A percentile compares a stretch with the other conserved stretches of the same genome.
These are phyloP conservation scores for Ormosia emarginata DNA, from an alignment of 306 rosid species.

Conservation along the genomic window DNA sequence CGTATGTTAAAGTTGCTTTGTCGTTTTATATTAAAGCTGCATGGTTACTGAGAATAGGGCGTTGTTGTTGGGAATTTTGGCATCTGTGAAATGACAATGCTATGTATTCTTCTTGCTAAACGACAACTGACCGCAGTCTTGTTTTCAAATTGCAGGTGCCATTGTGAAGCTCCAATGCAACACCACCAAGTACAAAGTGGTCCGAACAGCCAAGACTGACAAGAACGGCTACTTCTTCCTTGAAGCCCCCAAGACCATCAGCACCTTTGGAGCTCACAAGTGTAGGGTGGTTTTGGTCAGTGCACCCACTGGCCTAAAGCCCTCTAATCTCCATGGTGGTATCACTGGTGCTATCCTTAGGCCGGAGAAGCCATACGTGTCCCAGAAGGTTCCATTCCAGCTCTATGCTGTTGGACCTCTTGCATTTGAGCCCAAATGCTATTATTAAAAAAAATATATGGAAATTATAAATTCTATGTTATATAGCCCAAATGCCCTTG, in stretches of 20 bases:
- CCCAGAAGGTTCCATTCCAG: constrained; percentile 39
- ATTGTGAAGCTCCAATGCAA: constrained; percentile 64
- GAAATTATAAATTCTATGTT: neutral
- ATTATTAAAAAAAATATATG: neutral
- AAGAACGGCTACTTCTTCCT: constrained; percentile 79
- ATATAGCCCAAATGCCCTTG: neutral
- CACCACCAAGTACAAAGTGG: constrained; percentile 50
- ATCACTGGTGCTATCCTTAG: constrained; percentile 42
- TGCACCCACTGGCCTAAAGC: constrained; percentile 41
- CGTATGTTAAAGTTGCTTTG: constrained; percentile 8
- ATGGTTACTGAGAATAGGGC: neutral
- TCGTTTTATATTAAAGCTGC: constrained; percentile 21
- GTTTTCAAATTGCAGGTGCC: constrained; percentile 48
- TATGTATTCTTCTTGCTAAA: no score
- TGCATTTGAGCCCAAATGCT: constrained; percentile 73
- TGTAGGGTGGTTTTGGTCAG: constrained; percentile 53
- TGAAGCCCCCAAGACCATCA: constrained; percentile 56
- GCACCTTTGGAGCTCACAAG: constrained; percentile 66
- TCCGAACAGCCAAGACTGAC: constrained; percentile 40
- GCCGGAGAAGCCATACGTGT: constrained; percentile 45
- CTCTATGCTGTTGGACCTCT: constrained; percentile 77
- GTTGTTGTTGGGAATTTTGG: neutral
- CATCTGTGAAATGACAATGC: neutral
- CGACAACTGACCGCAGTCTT: no score
- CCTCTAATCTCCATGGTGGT: constrained; percentile 61